Evolutionary conservation across 805 yeast species (phyloP), one percentile per base, ranked within the genome.

Genomic region (Dipodascopsis tothii): DNA sequence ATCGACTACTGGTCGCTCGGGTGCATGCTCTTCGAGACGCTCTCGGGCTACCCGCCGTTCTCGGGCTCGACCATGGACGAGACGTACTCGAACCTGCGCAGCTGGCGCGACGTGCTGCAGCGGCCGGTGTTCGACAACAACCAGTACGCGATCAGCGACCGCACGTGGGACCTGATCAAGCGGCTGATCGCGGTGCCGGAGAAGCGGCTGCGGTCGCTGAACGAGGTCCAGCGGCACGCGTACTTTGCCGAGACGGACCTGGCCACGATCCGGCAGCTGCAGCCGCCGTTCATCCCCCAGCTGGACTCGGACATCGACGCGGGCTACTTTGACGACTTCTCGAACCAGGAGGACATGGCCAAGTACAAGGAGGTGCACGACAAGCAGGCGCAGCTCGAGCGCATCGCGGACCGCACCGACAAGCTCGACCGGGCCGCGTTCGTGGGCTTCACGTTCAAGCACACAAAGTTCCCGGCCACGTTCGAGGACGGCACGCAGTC

Each of bases 1-100:
- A 94, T 94, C 45, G 99, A 92, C 68, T 92, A 92, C 63, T 92
- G 99, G 99, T 88, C 97, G 0, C 70, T 92, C 46, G 99, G 98
- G 3, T 92, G 98, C 66, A 92, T 92, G 81, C 70, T 92, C 33
- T 92, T 90, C 62, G 99, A 92, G 66, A 84, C 96, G 37, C 75
- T 92, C 45, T 92, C 92, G 52, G 97, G 98, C 0, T 92, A 85
- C 64, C 94, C 99, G 2, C 99, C 99, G 36, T 92, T 92, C 60
- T 81, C 95, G 34, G 99, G 98, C 2, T 77, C 87, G 34, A 77
- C 84, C 33, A 84, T 94, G 33, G 95, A 92, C 58, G 98, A 92
- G 62, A 92, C 98, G 0, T 92, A 94, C 63, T 77, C 86, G 54
- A 92, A 92, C 60, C 72, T 92, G 64, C 85, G 90, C 64, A 80